These are phyloP conservation scores for Hymenoscyphus albidus DNA, from an alignment of 2,329 filamentous ascomycete genomes.

Conservation along the genomic window DNA sequence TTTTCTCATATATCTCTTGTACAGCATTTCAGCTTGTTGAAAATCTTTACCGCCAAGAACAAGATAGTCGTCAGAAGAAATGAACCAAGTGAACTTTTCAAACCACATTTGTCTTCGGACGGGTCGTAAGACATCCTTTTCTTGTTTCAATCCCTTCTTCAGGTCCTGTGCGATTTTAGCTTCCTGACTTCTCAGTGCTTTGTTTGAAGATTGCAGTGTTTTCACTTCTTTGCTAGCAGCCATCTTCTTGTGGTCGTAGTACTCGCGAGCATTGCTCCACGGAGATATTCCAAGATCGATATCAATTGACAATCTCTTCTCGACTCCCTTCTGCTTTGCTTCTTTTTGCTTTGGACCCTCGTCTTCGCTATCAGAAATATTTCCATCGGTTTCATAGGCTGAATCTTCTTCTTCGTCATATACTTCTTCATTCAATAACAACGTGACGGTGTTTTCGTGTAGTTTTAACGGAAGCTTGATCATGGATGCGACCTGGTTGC, in stretches of 20 bases:
- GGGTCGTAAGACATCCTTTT: constrained; percentile 80
- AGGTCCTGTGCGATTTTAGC: constrained; percentile 83
- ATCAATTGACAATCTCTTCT: constrained; percentile 67
- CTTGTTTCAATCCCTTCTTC: constrained; percentile 83
- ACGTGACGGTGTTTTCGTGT: constrained; percentile 81
- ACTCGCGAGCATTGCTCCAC: constrained; percentile 86
- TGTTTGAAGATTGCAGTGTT: constrained; percentile 74
- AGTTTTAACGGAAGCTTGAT: constrained; percentile 87
- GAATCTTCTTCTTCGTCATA: constrained; percentile 52
- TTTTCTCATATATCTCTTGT: constrained; percentile 77
- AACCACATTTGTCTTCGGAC: constrained; percentile 89
- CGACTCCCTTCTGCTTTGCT: constrained; percentile 41
- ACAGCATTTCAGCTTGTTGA: constrained; percentile 89
- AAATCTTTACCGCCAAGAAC: constrained; percentile 85
- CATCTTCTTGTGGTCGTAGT: constrained; percentile 83
- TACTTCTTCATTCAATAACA: constrained; percentile 67
- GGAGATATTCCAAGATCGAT: constrained; percentile 78
- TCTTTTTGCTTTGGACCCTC: constrained; percentile 38
- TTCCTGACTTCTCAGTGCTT: constrained; percentile 84
- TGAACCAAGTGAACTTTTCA: constrained; percentile 94
- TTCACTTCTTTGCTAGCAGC: constrained; percentile 86
- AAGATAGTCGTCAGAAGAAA: constrained; percentile 92
- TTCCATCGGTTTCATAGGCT: constrained; percentile 61
- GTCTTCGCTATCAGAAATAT: constrained; percentile 57
- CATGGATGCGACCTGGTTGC: constrained; percentile 80